Base-by-base conservation (phyloP, 2,329 filamentous ascomycete species). In the Fusarium solani-melongenae region DNA sequence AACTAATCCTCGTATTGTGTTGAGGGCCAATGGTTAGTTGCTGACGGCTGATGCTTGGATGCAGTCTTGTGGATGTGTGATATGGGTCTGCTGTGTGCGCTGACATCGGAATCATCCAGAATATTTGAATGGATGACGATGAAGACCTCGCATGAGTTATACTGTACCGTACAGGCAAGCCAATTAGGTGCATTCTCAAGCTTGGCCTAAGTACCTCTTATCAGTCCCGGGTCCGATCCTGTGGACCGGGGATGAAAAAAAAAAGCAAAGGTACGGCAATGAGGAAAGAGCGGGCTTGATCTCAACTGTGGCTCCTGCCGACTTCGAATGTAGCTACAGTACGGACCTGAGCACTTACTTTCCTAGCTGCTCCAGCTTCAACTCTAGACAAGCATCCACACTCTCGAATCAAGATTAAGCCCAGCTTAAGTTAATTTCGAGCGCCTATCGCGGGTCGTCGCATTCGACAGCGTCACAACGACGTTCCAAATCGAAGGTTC, bases 401-500 rank as follows among this genome's bases (percentile, higher is more conserved):
- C 39, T 39, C 55, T 22, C 33, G 33, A 67, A 46, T 36, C 58
- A 62, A 49, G 41, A 10, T 53, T 49, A 49, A 64, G 64, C 46
- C 41, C 44, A 58, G 15, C 55, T 56, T 15, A n/a, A 24, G 6
- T 58, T 12, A 58, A 38, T 58, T 59, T 41, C 36, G 22, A 59
- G 34, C 58, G 41, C 41, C 39, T 60, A 22, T 49, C 58, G 58
- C 57, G 57, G 57, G 38, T 60, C 57, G 29, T 60, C 38, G 57
- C 38, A 38, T 38, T 44, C 57, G 38, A 22, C 57, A 27, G 36
- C 46, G 64, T 64, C 41, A 22, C 59, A 31, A 64, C 51, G 10
- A 59, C 29, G 46, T 44, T 44, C 39, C 57, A 53, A 62, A 75
- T 74, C 51, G 72, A 74, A 74, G 66, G 58, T 74, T 74, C 72